A percentile compares a stretch with the other conserved stretches of the same genome.
phyloP scores from a whole-genome alignment of 805 yeast genomes.

The Saturnispora diversa region DNA sequence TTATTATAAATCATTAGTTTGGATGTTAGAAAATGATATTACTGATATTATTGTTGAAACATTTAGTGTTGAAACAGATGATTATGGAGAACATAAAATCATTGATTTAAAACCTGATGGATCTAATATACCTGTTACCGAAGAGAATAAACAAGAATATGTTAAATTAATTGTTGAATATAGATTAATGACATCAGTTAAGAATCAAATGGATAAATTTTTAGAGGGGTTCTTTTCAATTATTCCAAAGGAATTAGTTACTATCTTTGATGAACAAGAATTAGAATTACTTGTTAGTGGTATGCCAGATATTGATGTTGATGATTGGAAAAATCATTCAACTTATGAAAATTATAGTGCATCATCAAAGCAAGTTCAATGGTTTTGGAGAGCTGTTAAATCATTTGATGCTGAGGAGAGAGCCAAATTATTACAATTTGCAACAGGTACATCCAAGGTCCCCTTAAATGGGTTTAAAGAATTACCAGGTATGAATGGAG shows the following conservation, averaged over 20 bases:
- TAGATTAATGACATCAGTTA: conserved; percentile 71
- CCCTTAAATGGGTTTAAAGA: conserved; percentile 92
- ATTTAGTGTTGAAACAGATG: conserved; percentile 87
- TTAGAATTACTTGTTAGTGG: conserved; percentile 89
- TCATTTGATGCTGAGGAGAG: conserved; percentile 91
- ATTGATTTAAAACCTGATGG: conserved; percentile 83
- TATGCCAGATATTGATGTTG: conserved; percentile 90
- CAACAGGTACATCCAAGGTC: conserved; percentile 95
- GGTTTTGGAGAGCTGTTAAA: conserved; percentile 97
- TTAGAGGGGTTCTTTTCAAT: conserved; percentile 84
- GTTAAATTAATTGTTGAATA: conserved; percentile 82
- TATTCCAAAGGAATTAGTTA: conserved; percentile 71
- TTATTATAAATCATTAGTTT: conserved; percentile 81
- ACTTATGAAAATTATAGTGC: conserved; percentile 73
- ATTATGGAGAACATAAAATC: conserved; percentile 80
- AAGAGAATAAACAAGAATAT: conserved; percentile 83
- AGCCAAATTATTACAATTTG: conserved; percentile 89
- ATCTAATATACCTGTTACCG: conserved; percentile 75
- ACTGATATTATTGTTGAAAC: conserved; percentile 94
- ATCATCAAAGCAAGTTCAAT: conserved; percentile 78
- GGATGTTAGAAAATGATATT: conserved; percentile 97
- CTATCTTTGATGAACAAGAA: conserved; percentile 93
- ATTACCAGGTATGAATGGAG: conserved; percentile 79
- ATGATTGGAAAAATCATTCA: conserved; percentile 90
- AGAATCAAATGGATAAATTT: conserved; percentile 81